These are phyloP conservation scores for Boletus speciosus DNA, from an alignment of 768 basidiomycete species.

Conservation along the genomic window DNA sequence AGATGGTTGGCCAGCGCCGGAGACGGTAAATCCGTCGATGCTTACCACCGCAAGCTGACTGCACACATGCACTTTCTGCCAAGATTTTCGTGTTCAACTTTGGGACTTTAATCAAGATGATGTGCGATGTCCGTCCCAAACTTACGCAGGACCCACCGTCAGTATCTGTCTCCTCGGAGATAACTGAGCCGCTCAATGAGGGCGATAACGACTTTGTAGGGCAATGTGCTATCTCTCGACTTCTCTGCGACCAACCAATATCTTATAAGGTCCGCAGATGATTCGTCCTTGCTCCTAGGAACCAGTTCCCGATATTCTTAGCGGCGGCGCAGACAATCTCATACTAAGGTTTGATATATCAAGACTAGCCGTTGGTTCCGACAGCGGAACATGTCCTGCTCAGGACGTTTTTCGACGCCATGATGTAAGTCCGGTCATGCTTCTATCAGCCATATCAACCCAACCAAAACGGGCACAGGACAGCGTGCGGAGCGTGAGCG, in stretches of 20 bases:
- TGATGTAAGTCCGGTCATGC: constrained; percentile 22
- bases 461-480: constrained; percentile 42
- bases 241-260: constrained; percentile 67
- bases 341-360: constrained; percentile 55
- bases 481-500: constrained; percentile 59
- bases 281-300: constrained; percentile 12
- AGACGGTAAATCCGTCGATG: constrained; percentile 47
- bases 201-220: constrained; percentile 38
- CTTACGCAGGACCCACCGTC: constrained; percentile 45
- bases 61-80: constrained; percentile 6
- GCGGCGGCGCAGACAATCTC: constrained; percentile 52
- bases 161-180: constrained; percentile 28
- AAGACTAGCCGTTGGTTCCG: constrained; percentile 26
- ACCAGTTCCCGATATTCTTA: constrained; percentile 22
- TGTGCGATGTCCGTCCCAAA: constrained; percentile 38
- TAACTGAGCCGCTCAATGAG: constrained; percentile 10
- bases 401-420: constrained; percentile 31
- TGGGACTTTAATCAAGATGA: constrained; percentile 71
- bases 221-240: constrained; percentile 65
- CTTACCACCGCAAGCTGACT: constrained; percentile 10
- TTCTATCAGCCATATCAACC: constrained; percentile 20
- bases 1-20: constrained; percentile 67
- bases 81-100: constrained; percentile 53
- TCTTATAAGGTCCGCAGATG: constrained; percentile 56
- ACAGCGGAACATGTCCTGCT: constrained; percentile 12